Evolutionary conservation across 108 stramenopile species (phyloP).

Genomic region (Halocafeteria seosinensis): DNA sequence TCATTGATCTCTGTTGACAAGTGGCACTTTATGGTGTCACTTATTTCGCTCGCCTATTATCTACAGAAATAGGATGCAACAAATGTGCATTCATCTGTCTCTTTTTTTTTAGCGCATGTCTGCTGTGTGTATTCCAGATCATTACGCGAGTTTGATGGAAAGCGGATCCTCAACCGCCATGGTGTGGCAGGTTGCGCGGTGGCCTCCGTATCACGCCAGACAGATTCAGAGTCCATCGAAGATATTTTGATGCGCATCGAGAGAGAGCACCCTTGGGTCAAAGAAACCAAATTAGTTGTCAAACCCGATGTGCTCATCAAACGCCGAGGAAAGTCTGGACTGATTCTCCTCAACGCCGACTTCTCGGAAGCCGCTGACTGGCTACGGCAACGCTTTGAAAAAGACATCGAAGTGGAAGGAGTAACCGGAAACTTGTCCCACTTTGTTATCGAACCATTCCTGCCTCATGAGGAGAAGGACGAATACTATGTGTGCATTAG

Average conservation of each 20-base stretch:
- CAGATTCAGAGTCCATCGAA: neutral
- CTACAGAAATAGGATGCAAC: no score
- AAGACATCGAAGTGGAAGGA: constrained; percentile 39
- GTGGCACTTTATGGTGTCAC: no score
- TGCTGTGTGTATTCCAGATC: no score
- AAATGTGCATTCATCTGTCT: no score
- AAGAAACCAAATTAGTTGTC: constrained; percentile 39
- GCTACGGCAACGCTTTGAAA: constrained; percentile 52
- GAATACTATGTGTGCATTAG: constrained; percentile 76
- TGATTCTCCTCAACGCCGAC: constrained; percentile 58
- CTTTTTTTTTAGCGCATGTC: no score
- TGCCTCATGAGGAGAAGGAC: constrained; percentile 53
- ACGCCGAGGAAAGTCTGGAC: constrained; percentile 66
- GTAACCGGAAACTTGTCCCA: constrained; percentile 52
- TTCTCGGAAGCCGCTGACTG: constrained; percentile 51
- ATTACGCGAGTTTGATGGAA: constrained; percentile 66
- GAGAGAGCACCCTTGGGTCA: constrained; percentile 50
- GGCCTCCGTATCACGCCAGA: constrained; percentile 27
- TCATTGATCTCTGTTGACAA: no score
- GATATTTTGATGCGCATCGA: constrained; percentile 32
- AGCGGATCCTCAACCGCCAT: constrained; percentile 49
- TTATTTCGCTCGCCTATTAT: no score
- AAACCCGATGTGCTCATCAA: constrained; percentile 84
- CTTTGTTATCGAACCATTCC: constrained; percentile 70
- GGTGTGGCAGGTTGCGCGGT: constrained; percentile 46